Conservation (phyloP, 2,329 filamentous ascomycete genomes). For the Ophiostoma piceae region DNA sequence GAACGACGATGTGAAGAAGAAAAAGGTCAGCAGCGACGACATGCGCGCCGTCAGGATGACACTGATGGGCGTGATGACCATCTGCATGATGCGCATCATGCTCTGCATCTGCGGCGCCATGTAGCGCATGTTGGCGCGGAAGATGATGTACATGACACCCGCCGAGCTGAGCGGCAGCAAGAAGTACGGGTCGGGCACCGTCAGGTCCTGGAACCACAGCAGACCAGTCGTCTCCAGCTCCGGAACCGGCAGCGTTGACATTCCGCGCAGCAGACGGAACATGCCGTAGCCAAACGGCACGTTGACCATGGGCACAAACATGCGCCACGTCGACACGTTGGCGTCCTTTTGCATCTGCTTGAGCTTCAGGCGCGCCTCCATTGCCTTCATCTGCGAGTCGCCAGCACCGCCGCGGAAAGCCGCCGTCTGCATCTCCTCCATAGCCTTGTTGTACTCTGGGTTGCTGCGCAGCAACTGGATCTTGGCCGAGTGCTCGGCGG, state of each 20-base stretch:
- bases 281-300: slow-evolving; percentile 72
- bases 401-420: slow-evolving; percentile 27
- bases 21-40: slow-evolving; percentile 53
- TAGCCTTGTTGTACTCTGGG: slow-evolving; percentile 46
- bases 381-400: slow-evolving; percentile 44
- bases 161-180: slow-evolving; percentile 63
- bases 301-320: slow-evolving; percentile 52
- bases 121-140: slow-evolving; percentile 33
- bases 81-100: slow-evolving; percentile 35
- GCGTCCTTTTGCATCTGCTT: slow-evolving; percentile 46
- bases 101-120: slow-evolving; percentile 35
- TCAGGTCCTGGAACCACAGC: slow-evolving; percentile 75
- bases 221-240: slow-evolving; percentile 62
- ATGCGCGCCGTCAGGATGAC: slow-evolving; percentile 44
- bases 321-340: slow-evolving; percentile 49
- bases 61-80: slow-evolving; percentile 34
- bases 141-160: slow-evolving; percentile 45
- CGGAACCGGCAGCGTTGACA: slow-evolving; percentile 75
- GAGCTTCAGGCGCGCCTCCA: slow-evolving; percentile 45
- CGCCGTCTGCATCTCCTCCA: slow-evolving; percentile 40
- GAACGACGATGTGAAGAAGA: slow-evolving; percentile 48
- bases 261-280: slow-evolving; percentile 70
- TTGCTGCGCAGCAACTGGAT: slow-evolving; percentile 45
- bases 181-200: slow-evolving; percentile 69
- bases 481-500: slow-evolving; percentile 58